Base-by-base conservation (phyloP, 371 early-diverging fungal genomes). In the Mortierella sp. region DNA sequence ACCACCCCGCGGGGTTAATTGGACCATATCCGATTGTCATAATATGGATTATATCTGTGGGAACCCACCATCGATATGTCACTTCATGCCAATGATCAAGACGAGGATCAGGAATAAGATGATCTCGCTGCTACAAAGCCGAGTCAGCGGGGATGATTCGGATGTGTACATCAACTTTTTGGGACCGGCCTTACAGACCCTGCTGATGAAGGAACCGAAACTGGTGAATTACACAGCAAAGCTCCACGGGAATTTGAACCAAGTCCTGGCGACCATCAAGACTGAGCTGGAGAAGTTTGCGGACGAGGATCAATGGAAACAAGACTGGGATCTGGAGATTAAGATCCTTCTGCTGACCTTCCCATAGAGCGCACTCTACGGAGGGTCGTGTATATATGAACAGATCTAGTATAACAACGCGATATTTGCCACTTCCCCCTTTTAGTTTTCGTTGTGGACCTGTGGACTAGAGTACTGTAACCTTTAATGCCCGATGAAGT, bases 21-120 rank as follows among this genome's bases (percentile, higher is more conserved):
- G 88, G 88, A 83, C 82, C 14, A 58, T 82, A 66, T 76, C 80
- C 7, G 86, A 88, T 76, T 88, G 88, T 55, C 71, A 71, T 28
- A 75, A 78, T 24, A 86, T 85, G 86, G 82, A 88, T 50, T 88
- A 86, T 53, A 84, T 86, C 60, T 88, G 88, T 57, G 88, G 88
- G 5, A 88, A 88, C 58, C 86, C 88, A n/a, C 88, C 88, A 31
- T 85, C 86, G 31, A 84, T 88, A 50, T 88, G 87, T 55, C 82
- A 88, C 57, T 84, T 83, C 54, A 71, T 88, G 70, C 75, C 73
- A 30, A 67, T 67, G 73, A 72, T 72, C 60, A 72, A 72, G 59
- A 21, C 17, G 3, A 32, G 73, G 57, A 72, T 66, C 19, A 49
- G 28, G 7, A 37, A 28, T 8, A 67, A 62, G 60, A 7, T 67